These are phyloP conservation scores for Monilinia fructigena DNA, from an alignment of 2,329 filamentous ascomycete genomes.

Conservation along the genomic window DNA sequence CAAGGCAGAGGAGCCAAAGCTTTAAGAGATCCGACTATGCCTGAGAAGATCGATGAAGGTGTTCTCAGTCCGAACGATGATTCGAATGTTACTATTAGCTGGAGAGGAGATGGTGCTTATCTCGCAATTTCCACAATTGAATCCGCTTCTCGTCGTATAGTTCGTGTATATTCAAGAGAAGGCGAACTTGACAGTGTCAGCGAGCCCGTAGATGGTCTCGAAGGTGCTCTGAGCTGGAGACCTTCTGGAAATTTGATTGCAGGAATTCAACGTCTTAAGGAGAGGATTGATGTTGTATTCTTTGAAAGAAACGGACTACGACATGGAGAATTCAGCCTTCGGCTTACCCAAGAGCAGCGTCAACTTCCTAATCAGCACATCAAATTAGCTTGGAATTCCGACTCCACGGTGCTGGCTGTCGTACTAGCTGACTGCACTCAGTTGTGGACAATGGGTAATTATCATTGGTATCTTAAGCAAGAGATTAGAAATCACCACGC, in stretches of 20 bases:
- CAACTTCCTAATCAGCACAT: conserved; percentile 57
- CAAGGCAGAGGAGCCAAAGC: conserved; percentile 86
- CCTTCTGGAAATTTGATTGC: conserved; percentile 88
- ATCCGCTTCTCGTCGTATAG: conserved; percentile 66
- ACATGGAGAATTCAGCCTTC: conserved; percentile 90
- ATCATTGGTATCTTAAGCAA: conserved; percentile 97
- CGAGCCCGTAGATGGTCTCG: conserved; percentile 91
- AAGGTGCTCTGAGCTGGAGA: conserved; percentile 84
- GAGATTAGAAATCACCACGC: conserved; percentile 58
- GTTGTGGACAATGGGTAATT: conserved; percentile 95
- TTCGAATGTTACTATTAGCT: conserved; percentile 70
- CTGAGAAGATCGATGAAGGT: conserved; percentile 86
- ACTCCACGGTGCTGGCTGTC: conserved; percentile 90
- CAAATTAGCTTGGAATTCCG: conserved; percentile 79
- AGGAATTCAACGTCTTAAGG: conserved; percentile 70
- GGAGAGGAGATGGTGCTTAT: conserved; percentile 91
- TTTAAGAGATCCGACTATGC: conserved; percentile 88
- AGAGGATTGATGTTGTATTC: conserved; percentile 80
- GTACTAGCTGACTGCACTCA: conserved; percentile 73
- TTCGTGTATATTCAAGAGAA: conserved; percentile 88
- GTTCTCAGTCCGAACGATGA: conserved; percentile 73
- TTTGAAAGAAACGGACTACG: conserved; percentile 96
- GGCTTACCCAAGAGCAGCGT: conserved; percentile 59
- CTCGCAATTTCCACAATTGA: conserved; percentile 84
- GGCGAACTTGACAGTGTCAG: conserved; percentile 89